Base-by-base conservation (phyloP, 768 basidiomycete genomes). In the Leccinum incarnatum region DNA sequence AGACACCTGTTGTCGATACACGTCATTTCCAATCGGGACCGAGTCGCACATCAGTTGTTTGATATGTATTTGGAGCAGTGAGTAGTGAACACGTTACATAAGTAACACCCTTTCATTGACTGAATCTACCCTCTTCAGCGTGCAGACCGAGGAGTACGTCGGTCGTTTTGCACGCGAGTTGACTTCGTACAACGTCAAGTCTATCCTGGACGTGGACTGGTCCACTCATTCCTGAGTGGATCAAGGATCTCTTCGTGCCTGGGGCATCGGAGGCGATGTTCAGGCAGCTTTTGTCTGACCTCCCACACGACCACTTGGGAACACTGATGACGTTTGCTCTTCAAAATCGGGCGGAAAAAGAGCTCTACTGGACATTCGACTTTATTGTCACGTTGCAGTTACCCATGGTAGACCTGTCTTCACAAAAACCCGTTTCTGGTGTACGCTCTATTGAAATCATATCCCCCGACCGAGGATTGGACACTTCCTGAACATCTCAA, bases 51-150 rank as follows among this genome's bases (percentile, higher is more conserved):
- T 64, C 84, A 86, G 69, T 67, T 84, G 0, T 88, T 89, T 61
- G 87, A 89, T 65, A 67, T 87, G 34, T 84, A 85, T 73, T 84
- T 85, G 65, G 83, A 87, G 36, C 83, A 85, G 86, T 87, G 68
- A 69, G 86, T 74, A 82, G 81, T 83, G 67, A 65, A 72, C 19
- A 9, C 4, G 14, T 9, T 15, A n/a, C n/a, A n/a, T n/a, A 30
- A 55, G 47, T 9, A 11, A 10, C 2, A 8, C 2, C 25, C 17
- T 50, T 55, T 8, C 21, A 8, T 51, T 34, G 5, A 59, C 1
- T 49, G 46, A 3, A 10, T 19, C n/a, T n/a, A n/a, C 11, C 34
- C 36, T 52, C 8, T 46, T 19, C 19, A 84, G 82, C 54, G 77
- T 83, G 11, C 75, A 78, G 14, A 82, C 79, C 0, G 79, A 81